phyloP scores from a whole-genome alignment of 495 filamentous ascomycete species.

The Xylaria grammica region DNA sequence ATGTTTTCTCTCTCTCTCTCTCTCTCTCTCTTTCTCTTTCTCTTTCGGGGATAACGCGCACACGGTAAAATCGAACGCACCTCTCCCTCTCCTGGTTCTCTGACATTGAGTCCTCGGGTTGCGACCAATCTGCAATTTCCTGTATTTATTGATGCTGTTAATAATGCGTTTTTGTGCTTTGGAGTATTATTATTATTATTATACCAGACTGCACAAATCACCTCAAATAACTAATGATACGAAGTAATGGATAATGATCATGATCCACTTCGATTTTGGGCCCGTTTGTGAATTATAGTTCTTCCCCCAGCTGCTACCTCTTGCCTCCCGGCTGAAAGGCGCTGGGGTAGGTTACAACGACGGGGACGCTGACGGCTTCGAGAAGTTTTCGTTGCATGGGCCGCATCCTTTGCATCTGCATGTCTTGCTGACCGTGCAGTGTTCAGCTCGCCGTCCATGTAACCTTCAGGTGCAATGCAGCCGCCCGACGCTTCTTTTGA shows the following conservation, averaged over 20 bases:
- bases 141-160: background rate
- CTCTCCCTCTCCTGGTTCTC: no score
- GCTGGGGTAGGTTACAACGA: conserved; percentile 24
- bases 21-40: no score
- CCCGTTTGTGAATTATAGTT: no score
- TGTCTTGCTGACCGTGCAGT: conserved; percentile 19
- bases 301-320: background rate
- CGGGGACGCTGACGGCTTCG: conserved; percentile 21
- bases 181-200: background rate
- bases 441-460: conserved; percentile 17
- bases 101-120: no score
- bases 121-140: background rate
- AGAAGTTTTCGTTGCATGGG: conserved; percentile 25
- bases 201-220: background rate
- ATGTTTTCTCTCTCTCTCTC: no score
- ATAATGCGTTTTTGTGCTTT: no score
- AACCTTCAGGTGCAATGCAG: conserved; percentile 5
- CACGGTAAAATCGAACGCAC: no score
- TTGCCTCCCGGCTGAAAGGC: background rate
- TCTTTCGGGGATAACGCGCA: no score
- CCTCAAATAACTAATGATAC: background rate
- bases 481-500: background rate
- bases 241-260: no score
- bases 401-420: conserved; percentile 15
- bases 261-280: no score